A percentile compares a stretch with the other conserved stretches of the same genome.
phyloP scores from a whole-genome alignment of 306 rosid species.

The Prunus mume region DNA sequence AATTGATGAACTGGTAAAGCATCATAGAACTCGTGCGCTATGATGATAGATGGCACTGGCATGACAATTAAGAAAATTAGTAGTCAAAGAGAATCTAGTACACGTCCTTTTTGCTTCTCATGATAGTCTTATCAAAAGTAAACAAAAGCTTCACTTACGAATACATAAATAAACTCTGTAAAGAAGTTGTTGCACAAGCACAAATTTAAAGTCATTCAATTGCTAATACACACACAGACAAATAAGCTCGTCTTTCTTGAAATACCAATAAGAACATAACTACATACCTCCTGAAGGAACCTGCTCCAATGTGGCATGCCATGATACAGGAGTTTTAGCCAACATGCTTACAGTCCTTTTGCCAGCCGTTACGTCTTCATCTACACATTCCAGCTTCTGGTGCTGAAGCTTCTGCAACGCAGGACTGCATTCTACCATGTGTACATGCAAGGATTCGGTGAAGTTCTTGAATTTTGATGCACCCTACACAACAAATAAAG shows the following conservation, averaged over 20 bases:
- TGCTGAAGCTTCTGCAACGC: conserved; percentile 78
- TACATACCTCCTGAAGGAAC: conserved; percentile 89
- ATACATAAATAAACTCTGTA: not conserved
- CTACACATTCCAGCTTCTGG: conserved; percentile 64
- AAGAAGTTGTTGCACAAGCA: not conserved
- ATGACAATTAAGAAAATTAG: conserved; percentile 13
- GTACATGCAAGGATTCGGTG: conserved; percentile 63
- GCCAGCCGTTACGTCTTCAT: conserved; percentile 42
- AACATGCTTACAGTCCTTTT: conserved; percentile 53
- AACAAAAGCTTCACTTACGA: not conserved
- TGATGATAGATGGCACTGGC: conserved; percentile 77
- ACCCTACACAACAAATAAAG: conserved; percentile 52
- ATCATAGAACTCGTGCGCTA: conserved; percentile 92
- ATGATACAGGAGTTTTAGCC: conserved; percentile 74
- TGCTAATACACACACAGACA: not conserved
- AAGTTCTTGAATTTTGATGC: conserved; percentile 69
- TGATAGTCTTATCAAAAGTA: not conserved
- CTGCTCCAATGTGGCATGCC: conserved; percentile 90
- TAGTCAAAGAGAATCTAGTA: not conserved
- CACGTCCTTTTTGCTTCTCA: conserved; percentile 4
- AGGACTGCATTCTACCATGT: conserved; percentile 94
- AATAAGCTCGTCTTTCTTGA: not conserved
- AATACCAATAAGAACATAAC: conserved; percentile 14
- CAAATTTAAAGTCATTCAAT: not conserved
- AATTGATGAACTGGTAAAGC: conserved; percentile 95